phyloP scores from a whole-genome alignment of 305 asterid species.

The Fraxinus platypoda region DNA sequence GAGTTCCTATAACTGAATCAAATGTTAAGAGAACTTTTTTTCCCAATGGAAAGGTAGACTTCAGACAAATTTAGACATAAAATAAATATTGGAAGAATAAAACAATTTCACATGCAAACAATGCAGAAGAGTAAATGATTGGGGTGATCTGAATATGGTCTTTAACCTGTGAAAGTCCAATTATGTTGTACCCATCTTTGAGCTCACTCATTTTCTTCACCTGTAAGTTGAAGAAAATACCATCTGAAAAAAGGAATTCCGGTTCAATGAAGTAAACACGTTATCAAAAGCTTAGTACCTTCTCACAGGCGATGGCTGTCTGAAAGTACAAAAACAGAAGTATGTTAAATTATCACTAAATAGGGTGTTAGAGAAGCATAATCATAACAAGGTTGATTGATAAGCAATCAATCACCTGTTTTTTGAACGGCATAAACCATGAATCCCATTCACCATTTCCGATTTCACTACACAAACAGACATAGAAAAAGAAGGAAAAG shows the following conservation, averaged over 20 bases:
- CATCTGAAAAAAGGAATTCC: conserved; percentile 31
- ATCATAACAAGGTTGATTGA: conserved; percentile 6
- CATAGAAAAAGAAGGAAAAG: neutral
- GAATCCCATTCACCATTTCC: conserved; percentile 82
- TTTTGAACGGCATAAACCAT: conserved; percentile 71
- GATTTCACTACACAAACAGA: conserved; percentile 47
- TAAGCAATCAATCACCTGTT: conserved; percentile 51
- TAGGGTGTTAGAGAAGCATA: conserved; percentile 12
- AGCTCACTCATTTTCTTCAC: conserved; percentile 79
- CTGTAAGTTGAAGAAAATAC: conserved; percentile 39
- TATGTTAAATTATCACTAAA: neutral
- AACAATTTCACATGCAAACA: neutral
- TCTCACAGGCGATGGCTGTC: conserved; percentile 75
- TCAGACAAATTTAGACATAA: neutral
- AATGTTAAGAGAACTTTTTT: neutral
- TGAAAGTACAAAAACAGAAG: conserved; percentile 18
- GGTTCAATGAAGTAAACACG: conserved; percentile 26
- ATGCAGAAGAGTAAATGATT: conserved; percentile 13
- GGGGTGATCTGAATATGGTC: neutral
- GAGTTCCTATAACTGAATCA: neutral
- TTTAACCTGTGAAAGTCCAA: conserved; percentile 89
- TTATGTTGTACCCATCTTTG: conserved; percentile 68
- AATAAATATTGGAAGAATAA: neutral
- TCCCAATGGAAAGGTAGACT: neutral
- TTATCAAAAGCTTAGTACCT: conserved; percentile 49